phyloP scores from a whole-genome alignment of 495 filamentous ascomycete genomes.

The Aspergillus indologenus region DNA sequence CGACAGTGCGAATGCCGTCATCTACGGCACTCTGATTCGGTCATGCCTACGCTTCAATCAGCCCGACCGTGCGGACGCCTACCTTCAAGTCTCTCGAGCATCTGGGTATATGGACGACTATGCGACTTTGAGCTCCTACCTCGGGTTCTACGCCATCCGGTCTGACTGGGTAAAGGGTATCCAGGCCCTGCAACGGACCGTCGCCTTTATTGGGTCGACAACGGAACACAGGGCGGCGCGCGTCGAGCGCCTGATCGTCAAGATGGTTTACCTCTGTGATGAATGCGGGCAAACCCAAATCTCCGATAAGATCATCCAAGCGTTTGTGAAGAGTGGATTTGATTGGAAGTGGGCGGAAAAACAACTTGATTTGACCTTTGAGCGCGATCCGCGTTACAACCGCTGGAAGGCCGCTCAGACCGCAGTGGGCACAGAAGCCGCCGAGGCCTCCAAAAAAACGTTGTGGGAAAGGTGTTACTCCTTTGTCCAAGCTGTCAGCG shows the following conservation, averaged over 20 bases:
- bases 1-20: constrained; percentile 33
- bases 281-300: constrained; percentile 30
- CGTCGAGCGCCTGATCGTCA: constrained; percentile 34
- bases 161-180: constrained; percentile 38
- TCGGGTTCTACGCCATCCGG: constrained; percentile 40
- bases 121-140: constrained; percentile 35
- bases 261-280: constrained; percentile 43
- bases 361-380: constrained; percentile 29
- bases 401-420: constrained; percentile 33
- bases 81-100: constrained; percentile 35
- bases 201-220: constrained; percentile 38
- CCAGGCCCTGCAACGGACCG: constrained; percentile 31
- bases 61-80: constrained; percentile 44
- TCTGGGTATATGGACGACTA: constrained; percentile 42
- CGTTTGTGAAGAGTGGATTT: constrained; percentile 41
- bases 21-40: constrained; percentile 35
- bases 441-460: constrained; percentile 18
- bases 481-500: constrained; percentile 30
- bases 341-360: constrained; percentile 22
- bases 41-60: constrained; percentile 43
- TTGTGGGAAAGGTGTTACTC: constrained; percentile 37
- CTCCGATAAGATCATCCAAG: constrained; percentile 33
- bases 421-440: constrained; percentile 2
- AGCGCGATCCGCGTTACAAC: constrained; percentile 20
- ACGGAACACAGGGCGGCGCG: constrained; percentile 23